Evolutionary conservation across 2,329 filamentous ascomycete species (phyloP), one percentile per base, ranked within the genome.

Genomic region (Blastomyces parvus): DNA sequence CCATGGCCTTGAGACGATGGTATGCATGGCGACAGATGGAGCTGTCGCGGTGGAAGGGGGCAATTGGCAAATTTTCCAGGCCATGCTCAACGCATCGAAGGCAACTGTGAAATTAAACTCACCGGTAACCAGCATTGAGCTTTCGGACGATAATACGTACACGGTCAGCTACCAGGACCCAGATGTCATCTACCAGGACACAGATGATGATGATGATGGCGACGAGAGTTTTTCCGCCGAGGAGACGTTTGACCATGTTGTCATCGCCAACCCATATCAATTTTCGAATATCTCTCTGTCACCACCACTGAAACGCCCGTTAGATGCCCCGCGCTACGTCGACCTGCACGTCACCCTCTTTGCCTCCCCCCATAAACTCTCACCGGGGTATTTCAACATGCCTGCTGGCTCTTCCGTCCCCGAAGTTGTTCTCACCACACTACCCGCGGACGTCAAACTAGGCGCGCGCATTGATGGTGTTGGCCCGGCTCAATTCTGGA

Each of bases 21-120:
- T 95, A 1, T 93, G 91, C 53, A 90, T 97, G 86, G 89, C 92
- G 1, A 89, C 91, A 0, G 88, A 93, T 61, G 91, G 91, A 7
- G 90, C 92, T 0, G 85, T 91, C 73, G 81, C 88, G 22, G 83
- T 97, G 0, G 76, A 84, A 17, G 91, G 91, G 7, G 94, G 94
- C 1, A 99, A 97, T 74, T 97, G 92, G 91, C 86, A 85, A 69
- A 96, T 99, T 62, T 99, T 99, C 72, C 83, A 87, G n/a, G 78
- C 82, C 55, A 95, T 97, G 88, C 78, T 93, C 0, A 80, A 83
- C 46, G 77, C 80, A 0, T 88, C 90, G 1, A 77, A 81, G 2
- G 86, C 89, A 0, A 75, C 79, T 0, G 67, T 92, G 5, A 77
- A 79, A 48, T 78, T 89, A 30, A 88, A 92, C 69, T 89, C 88